Conservation (phyloP, 2,329 filamentous ascomycete genomes). For the Pseudocercospora vitis region DNA sequence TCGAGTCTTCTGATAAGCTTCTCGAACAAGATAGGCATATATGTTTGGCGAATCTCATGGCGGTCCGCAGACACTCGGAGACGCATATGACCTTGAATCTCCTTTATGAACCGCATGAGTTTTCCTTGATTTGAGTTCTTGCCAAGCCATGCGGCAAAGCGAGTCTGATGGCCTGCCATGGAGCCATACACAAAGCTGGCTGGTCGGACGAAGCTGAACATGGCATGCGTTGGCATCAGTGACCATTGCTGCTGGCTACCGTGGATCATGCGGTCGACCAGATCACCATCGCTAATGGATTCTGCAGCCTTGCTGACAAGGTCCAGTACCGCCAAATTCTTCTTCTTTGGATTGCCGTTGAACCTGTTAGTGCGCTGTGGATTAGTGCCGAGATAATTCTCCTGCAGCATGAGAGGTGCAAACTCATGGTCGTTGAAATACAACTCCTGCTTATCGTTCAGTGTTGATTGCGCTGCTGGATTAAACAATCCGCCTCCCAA, state of each 20-base stretch:
- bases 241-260: conserved; percentile 98
- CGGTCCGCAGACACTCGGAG: conserved; percentile 85
- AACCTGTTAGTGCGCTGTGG: conserved; percentile 66
- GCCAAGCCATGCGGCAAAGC: conserved; percentile 89
- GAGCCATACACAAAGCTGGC: conserved; percentile 83
- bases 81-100: conserved; percentile 96
- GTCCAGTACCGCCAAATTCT: conserved; percentile 79
- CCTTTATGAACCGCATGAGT: conserved; percentile 78
- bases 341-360: conserved; percentile 59
- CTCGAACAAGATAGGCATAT: conserved; percentile 84
- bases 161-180: conserved; percentile 63
- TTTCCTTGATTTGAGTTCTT: conserved; percentile 84
- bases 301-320: conserved; percentile 84
- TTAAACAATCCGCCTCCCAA: conserved; percentile 84
- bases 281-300: conserved; percentile 94
- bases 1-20: conserved; percentile 73
- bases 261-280: conserved; percentile 97
- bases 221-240: conserved; percentile 91
- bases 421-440: conserved; percentile 99
- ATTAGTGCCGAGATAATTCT: conserved; percentile 88
- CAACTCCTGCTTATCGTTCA: conserved; percentile 97
- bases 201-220: conserved; percentile 92
- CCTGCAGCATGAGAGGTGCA: conserved; percentile 95
- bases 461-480: conserved; percentile 74
- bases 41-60: conserved; percentile 91